Evolutionary conservation across 2,329 filamentous ascomycete species (phyloP), one percentile per base, ranked within the genome.

Genomic region (Fusarium equiseti): DNA sequence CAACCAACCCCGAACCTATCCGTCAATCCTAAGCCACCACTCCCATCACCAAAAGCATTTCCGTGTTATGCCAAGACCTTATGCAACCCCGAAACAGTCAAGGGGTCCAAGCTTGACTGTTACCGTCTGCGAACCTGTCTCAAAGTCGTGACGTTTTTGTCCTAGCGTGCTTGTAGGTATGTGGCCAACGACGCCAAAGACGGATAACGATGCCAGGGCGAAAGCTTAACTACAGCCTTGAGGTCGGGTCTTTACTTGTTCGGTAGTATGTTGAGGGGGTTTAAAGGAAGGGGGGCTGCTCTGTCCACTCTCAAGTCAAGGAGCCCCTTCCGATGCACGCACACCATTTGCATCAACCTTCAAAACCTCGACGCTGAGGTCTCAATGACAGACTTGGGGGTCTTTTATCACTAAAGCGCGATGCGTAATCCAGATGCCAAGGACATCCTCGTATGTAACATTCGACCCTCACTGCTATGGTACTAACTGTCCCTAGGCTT

Each of bases 141-240:
- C 35, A 20, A 8, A 12, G n/a, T 2, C 15, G 2, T 8, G 59
- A 61, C 38, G 62, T 5, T 66, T 55, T 20, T 9, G 45, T 50
- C 6, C 22, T 66, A 66, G 63, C 49, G 63, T 38, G 16, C n/a
- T 11, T 1, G n/a, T 26, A 35, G 63, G 63, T 29, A 66, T 66
- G 63, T 31, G 40, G 49, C 62, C 44, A 67, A 54, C 44, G 16
- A 40, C 20, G 5, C 12, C 43, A 35, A 24, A 4, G 11, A 10
- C 20, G 58, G 20, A 42, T 46, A n/a, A 24, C 11, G 18, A 60
- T 50, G 35, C 42, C 20, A 54, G 20, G 38, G 1, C 15, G 4
- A 31, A 57, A 63, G 22, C 9, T 27, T 38, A 56, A 24, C 3
- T 11, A 13, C 12, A n/a, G 13, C 8, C 8, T 12, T 6, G 43